Evolutionary conservation across 805 yeast genomes (phyloP).

Genomic region (Ogataea paradorogensis): DNA sequence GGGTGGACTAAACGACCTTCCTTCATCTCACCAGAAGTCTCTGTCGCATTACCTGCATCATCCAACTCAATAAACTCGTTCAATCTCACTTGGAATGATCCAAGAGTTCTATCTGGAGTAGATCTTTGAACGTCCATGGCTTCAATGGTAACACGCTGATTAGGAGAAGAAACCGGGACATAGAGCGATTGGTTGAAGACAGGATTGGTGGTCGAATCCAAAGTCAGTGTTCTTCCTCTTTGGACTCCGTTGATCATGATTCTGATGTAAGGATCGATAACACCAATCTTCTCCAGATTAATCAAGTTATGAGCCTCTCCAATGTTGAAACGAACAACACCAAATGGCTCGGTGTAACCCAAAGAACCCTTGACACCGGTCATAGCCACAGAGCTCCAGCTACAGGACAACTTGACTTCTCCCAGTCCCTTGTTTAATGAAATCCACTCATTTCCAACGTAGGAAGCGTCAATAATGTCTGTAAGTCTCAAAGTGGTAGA

Average conservation of each 20-base stretch:
- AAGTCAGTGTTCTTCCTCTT: constrained; percentile 72
- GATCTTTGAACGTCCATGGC: constrained; percentile 86
- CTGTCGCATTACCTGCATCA: constrained; percentile 60
- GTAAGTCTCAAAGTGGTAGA: constrained; percentile 55
- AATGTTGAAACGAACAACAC: constrained; percentile 75
- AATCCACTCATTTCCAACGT: constrained; percentile 76
- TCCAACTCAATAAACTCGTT: constrained; percentile 64
- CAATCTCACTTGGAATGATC: constrained; percentile 70
- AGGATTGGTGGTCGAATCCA: constrained; percentile 69
- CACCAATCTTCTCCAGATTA: constrained; percentile 86
- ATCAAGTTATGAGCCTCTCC: constrained; percentile 70
- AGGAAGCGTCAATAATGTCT: constrained; percentile 73
- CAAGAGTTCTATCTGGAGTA: constrained; percentile 83
- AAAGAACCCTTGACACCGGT: constrained; percentile 63
- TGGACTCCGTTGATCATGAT: constrained; percentile 73
- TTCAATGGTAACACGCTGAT: constrained; percentile 80
- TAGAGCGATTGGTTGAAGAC: constrained; percentile 82
- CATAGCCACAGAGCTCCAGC: constrained; percentile 85
- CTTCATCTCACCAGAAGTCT: constrained; percentile 54
- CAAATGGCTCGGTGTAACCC: constrained; percentile 93
- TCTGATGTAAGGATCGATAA: constrained; percentile 87
- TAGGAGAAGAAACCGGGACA: constrained; percentile 76
- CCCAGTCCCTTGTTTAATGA: constrained; percentile 68
- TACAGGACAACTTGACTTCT: constrained; percentile 62
- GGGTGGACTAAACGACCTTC: constrained; percentile 59